These are phyloP conservation scores for Talaromyces ruber DNA, from an alignment of 495 filamentous ascomycete species.

Conservation along the genomic window DNA sequence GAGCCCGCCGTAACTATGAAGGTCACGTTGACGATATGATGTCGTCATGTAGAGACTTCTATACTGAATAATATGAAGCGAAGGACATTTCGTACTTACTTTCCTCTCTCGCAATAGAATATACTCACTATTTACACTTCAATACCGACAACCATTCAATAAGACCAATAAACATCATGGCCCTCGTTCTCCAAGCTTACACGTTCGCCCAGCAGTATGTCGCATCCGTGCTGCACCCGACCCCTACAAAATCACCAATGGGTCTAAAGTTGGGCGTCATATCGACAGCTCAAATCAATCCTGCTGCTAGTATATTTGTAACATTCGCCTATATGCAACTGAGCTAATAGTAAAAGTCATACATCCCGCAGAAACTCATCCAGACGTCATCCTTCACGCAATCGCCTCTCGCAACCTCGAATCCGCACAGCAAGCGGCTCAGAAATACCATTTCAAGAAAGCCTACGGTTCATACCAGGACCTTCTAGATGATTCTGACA, in stretches of 20 bases:
- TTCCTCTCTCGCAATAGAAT: background rate
- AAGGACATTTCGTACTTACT: background rate
- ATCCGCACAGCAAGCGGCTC: constrained; percentile 3
- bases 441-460: constrained; percentile 23
- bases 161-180: constrained; percentile 9
- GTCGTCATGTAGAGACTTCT: background rate
- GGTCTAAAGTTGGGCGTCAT: constrained; percentile 17
- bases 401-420: constrained; percentile 15
- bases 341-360: constrained; percentile 7
- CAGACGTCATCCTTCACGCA: constrained; percentile 14
- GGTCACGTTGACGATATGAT: background rate
- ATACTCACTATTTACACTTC: background rate
- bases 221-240: constrained; percentile 11
- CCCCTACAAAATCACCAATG: constrained; percentile 11
- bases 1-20: background rate
- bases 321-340: background rate
- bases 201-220: constrained; percentile 17
- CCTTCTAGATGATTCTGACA: constrained; percentile 7
- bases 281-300: constrained; percentile 14
- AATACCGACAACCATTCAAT: background rate
- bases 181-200: constrained; percentile 16
- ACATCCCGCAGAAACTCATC: constrained; percentile 15
- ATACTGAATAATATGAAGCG: background rate
- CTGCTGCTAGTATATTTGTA: constrained; percentile 11
- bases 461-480: constrained; percentile 11